Base-by-base conservation (phyloP, 2,329 filamentous ascomycete genomes). In the Aspergillus hiratsukae region DNA sequence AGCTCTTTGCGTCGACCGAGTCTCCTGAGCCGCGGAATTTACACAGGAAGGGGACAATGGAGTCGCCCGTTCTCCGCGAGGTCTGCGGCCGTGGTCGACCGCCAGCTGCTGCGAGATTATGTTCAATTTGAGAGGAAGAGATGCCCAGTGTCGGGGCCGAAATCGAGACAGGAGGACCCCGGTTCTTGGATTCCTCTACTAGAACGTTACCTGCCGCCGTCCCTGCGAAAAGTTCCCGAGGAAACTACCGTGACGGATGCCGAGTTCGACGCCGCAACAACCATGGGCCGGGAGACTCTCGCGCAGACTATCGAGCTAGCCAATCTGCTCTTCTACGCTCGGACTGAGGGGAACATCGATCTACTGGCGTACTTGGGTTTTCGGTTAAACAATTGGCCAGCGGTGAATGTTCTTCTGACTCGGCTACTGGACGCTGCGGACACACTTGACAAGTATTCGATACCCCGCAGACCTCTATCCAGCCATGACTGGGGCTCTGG, bases 351-450 rank as follows among this genome's bases (percentile, higher is more conserved):
- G 17, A 57, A 67, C 25, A 43, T 74, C 9, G 72, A 79, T 62
- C 62, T 78, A 35, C 58, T 79, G 41, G 63, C 64, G 10, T 70
- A 75, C 58, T 61, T 79, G 51, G 76, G 74, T 1, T 71, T 76
- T 46, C 63, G 67, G 19, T 60, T 72, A 56, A 67, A 71, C 27
- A 71, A 76, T 58, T 76, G 76, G 74, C 61, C 72, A 52, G 72
- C 70, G 17, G 76, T 76, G 28, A 60, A 76, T 53, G 65, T 68
- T 49, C 61, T 78, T 9, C 63, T 76, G 21, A 70, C 67, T 54
- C 68, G 64, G 49, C 61, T 79, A 54, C 64, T 79, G 37, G 74
- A 76, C 59, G 66, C 68, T 10, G 65, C 72, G 35, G 68, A 74
- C 35, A 54, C 59, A 28, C 56, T 71, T 19, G 60, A 57, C 48